These are phyloP conservation scores for Mortierella alpina DNA, from an alignment of 192 early-diverging fungal genomes.

Conservation along the genomic window DNA sequence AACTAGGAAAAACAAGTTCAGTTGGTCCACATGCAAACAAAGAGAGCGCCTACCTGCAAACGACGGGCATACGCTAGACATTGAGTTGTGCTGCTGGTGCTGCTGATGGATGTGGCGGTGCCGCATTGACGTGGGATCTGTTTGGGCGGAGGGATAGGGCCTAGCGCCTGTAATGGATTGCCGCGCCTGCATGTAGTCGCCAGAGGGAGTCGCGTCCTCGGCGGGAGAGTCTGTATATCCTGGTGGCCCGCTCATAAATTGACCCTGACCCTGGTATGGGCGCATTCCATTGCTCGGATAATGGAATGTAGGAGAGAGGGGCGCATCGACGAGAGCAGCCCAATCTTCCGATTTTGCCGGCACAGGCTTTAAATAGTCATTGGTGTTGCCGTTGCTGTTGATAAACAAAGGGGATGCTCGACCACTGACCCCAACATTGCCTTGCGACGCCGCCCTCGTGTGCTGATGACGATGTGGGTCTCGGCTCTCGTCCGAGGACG, in stretches of 20 bases:
- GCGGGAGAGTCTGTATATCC: constrained; percentile 43
- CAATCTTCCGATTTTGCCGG: constrained; percentile 39
- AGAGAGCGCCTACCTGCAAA: constrained; percentile 12
- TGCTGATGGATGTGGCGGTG: constrained; percentile 10
- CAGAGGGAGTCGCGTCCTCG: constrained; percentile 11
- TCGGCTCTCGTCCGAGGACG: constrained; percentile 19
- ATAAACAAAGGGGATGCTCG: constrained; percentile 11
- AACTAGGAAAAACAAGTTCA: neutral
- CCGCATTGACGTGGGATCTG: constrained; percentile 9
- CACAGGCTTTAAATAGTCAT: constrained; percentile 13
- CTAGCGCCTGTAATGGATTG: too few species aligned
- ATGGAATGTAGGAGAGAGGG: constrained; percentile 9
- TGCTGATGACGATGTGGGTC: constrained; percentile 12
- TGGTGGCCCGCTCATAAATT: neutral
- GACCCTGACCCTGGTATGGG: constrained; percentile 2
- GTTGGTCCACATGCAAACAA: neutral
- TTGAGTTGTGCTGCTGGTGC: constrained; percentile 39
- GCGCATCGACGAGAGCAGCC: constrained; percentile 30
- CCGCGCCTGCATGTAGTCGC: constrained; percentile 31
- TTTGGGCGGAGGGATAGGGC: constrained; percentile 1
- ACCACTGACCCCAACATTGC: neutral
- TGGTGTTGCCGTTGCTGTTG: constrained; percentile 12
- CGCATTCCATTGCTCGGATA: neutral
- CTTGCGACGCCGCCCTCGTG: constrained; percentile 10
- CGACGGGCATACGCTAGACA: constrained; percentile 14